Conservation (phyloP, 192 early-diverging fungal genomes). For the Coemansia sp. region DNA sequence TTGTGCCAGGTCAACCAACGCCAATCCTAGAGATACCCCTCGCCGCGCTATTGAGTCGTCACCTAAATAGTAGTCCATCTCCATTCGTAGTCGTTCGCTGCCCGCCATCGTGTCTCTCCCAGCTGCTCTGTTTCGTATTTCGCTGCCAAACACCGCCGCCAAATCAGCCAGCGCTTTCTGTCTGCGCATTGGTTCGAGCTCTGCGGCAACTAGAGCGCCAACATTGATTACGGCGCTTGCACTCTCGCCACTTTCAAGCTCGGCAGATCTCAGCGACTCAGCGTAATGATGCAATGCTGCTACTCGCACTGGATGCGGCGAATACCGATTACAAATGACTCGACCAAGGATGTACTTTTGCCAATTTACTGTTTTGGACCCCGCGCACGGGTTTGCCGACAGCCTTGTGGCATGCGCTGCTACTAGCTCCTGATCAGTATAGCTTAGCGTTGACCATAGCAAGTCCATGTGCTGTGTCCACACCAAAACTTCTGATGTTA, state of each 20-base stretch:
- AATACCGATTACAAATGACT: constrained; percentile 20
- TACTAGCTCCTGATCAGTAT: background rate
- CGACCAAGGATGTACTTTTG: constrained; percentile 7
- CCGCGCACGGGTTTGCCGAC: background rate
- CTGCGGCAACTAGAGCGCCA: background rate
- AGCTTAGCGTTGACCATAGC: constrained; percentile 24
- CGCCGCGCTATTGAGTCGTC: background rate
- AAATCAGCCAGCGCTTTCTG: background rate
- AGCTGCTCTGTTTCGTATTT: background rate
- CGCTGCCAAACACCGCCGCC: background rate
- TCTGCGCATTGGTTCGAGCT: background rate
- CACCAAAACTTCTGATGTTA: constrained; percentile 3
- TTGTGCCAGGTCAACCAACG: background rate
- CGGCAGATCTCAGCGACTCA: constrained; percentile 1
- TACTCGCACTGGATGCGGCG: constrained; percentile 14
- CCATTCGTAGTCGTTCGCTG: constrained; percentile 1
- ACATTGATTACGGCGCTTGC: constrained; percentile 3
- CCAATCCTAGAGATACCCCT: background rate
- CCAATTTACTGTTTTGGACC: background rate
- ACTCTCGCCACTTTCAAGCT: constrained; percentile 4
- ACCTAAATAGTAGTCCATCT: background rate
- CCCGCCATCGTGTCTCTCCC: background rate
- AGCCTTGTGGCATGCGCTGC: constrained; percentile 8
- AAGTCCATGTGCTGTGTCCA: constrained; percentile 44
- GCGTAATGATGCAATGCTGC: constrained; percentile 19